These are phyloP conservation scores for Chernovozyma sophiae-reginae DNA, from an alignment of 1,139 yeast species.

Conservation along the genomic window DNA sequence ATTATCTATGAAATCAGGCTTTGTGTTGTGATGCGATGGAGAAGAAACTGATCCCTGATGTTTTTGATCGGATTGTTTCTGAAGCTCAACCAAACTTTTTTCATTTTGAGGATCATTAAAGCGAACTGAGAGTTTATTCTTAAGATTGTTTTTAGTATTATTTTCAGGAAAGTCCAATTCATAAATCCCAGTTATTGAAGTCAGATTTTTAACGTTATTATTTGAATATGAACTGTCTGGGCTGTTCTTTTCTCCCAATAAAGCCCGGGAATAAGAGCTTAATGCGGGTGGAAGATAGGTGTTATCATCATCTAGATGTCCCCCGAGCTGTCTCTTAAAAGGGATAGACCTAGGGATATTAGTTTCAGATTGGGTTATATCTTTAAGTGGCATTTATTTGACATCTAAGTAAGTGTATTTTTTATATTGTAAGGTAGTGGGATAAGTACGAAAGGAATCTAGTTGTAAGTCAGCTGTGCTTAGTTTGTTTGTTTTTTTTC, in stretches of 20 bases:
- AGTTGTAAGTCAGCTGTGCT: no score
- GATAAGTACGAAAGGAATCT: no score
- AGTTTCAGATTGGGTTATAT: conserved; percentile 11
- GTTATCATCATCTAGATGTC: conserved; percentile 42
- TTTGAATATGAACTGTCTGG: conserved; percentile 7
- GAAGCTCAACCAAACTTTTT: not conserved
- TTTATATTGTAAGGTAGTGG: no score
- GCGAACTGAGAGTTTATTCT: conserved; percentile 32
- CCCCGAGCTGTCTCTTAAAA: conserved; percentile 3
- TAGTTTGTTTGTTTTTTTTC: no score
- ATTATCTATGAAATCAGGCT: not conserved
- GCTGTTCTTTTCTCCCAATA: conserved; percentile 25
- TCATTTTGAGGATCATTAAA: conserved; percentile 16
- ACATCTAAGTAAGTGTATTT: not conserved
- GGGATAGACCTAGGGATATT: conserved; percentile 4
- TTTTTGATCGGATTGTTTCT: conserved; percentile 6
- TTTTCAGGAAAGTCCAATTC: conserved; percentile 30
- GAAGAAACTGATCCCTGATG: conserved; percentile 2
- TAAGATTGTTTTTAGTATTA: conserved; percentile 15
- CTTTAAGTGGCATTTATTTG: conserved; percentile 11
- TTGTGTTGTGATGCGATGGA: not conserved
- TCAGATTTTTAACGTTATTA: conserved; percentile 20
- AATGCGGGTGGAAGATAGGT: conserved; percentile 62
- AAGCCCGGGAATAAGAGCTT: conserved; percentile 51
- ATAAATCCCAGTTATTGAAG: conserved; percentile 29